Percentiles rank a stretch among this genome's conserved stretches.
phyloP scores from a whole-genome alignment of 2,329 filamentous ascomycete species.

The Fusarium tricinctum region DNA sequence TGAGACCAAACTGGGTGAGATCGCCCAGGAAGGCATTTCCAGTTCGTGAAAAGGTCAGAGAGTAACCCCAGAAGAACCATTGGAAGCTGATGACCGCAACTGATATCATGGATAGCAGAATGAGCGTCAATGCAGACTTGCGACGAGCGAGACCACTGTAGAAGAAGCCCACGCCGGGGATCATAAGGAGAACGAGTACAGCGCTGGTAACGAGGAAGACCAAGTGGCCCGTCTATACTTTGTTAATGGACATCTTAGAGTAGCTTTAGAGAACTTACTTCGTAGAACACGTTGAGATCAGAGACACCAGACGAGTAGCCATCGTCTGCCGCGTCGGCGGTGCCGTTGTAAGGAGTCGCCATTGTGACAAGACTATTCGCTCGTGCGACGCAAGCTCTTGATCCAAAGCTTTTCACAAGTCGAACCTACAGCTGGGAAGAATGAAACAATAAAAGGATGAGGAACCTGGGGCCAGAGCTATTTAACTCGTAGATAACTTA shows the following conservation, averaged over 20 bases:
- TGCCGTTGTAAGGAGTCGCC: constrained; percentile 65
- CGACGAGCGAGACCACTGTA: constrained; percentile 90
- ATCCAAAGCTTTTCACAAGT: constrained; percentile 18
- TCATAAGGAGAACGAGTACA: constrained; percentile 90
- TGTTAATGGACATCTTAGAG: background rate
- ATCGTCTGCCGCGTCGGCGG: constrained; percentile 62
- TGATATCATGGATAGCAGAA: constrained; percentile 88
- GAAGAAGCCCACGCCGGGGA: constrained; percentile 94
- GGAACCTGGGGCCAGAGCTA: constrained; percentile 31
- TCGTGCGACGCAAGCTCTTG: constrained; percentile 27
- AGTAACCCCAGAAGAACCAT: constrained; percentile 98
- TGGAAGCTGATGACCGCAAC: constrained; percentile 86
- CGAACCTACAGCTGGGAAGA: constrained; percentile 20
- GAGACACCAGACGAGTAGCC: constrained; percentile 66
- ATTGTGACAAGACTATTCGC: constrained; percentile 43
- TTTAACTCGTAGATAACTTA: constrained; percentile 24
- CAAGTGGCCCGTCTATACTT: constrained; percentile 78
- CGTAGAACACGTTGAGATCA: constrained; percentile 89
- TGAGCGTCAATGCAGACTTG: constrained; percentile 88
- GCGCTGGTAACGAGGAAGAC: constrained; percentile 83
- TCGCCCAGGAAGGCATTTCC: constrained; percentile 84
- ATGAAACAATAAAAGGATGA: constrained; percentile 29
- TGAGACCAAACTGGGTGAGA: constrained; percentile 84
- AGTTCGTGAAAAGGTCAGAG: constrained; percentile 84
- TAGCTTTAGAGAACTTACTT: constrained; percentile 63